Evolutionary conservation across 768 basidiomycete genomes (phyloP).

Genomic region (Hydnomerulius pinastri): DNA sequence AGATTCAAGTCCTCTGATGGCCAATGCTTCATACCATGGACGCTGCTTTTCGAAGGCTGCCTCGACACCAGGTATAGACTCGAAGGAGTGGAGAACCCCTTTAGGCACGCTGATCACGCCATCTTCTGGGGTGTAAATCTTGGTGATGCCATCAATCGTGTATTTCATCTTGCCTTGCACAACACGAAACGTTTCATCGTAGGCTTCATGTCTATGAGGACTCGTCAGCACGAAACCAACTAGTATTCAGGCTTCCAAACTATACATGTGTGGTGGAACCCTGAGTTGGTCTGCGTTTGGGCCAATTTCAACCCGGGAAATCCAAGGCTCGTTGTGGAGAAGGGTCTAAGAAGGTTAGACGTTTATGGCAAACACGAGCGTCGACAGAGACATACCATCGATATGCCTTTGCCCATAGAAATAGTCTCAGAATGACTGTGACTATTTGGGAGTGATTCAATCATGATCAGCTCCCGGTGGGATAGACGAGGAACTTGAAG

Average conservation of each 20-base stretch:
- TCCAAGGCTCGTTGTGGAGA: conserved; percentile 31
- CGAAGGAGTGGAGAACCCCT: conserved; percentile 27
- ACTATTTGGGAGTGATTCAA: too few species aligned
- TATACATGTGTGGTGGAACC: conserved; percentile 34
- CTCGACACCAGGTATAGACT: background rate
- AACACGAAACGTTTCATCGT: conserved; percentile 36
- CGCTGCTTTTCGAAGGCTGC: background rate
- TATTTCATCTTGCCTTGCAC: conserved; percentile 33
- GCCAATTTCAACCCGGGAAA: conserved; percentile 24
- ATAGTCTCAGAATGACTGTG: too few species aligned
- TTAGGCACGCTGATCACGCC: conserved; percentile 33
- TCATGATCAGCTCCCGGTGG: too few species aligned
- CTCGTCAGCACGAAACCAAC: background rate
- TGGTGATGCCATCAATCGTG: conserved; percentile 20
- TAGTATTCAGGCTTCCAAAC: background rate
- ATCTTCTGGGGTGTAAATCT: conserved; percentile 31
- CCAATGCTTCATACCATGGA: too few species aligned
- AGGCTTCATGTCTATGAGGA: conserved; percentile 28
- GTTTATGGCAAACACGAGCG: background rate
- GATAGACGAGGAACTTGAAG: too few species aligned
- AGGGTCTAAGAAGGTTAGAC: conserved; percentile 25
- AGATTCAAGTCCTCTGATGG: background rate
- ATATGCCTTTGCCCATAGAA: conserved; percentile 5
- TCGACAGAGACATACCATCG: conserved; percentile 1
- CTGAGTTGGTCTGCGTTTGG: conserved; percentile 27